These are phyloP conservation scores for Suillus bovinus DNA, from an alignment of 768 basidiomycete species.

Conservation along the genomic window DNA sequence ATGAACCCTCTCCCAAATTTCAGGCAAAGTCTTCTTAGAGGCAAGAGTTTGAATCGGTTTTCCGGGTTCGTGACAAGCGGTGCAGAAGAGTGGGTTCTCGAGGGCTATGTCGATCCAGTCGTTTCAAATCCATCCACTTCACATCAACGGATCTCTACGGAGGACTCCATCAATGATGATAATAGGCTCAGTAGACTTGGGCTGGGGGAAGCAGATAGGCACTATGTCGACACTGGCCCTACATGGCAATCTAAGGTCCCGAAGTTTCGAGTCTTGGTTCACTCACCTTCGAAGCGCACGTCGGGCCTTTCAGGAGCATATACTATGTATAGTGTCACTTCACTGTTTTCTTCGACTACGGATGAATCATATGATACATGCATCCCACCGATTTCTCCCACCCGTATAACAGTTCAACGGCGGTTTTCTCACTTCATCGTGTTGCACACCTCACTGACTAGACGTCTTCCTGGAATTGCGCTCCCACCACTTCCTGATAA, in stretches of 20 bases:
- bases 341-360: constrained; percentile 48
- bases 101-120: constrained; percentile 44
- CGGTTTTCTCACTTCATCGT: constrained; percentile 86
- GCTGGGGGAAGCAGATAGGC: constrained; percentile 60
- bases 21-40: constrained; percentile 68
- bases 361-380: constrained; percentile 21
- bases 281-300: constrained; percentile 76
- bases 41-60: constrained; percentile 82
- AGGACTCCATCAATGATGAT: constrained; percentile 43
- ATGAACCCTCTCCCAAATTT: constrained; percentile 61
- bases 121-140: constrained; percentile 20
- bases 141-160: constrained; percentile 29
- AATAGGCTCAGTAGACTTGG: constrained; percentile 41
- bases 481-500: constrained; percentile 86
- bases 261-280: constrained; percentile 70
- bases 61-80: constrained; percentile 85
- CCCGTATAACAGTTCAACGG: constrained; percentile 72
- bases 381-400: constrained; percentile 37
- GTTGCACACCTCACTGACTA: constrained; percentile 68
- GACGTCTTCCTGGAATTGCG: constrained; percentile 72
- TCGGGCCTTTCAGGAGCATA: constrained; percentile 69
- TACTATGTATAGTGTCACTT: constrained; percentile 76
- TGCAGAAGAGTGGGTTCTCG: constrained; percentile 81
- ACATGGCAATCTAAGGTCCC: constrained; percentile 76
- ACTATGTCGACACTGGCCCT: constrained; percentile 70